Evolutionary conservation across 2,329 filamentous ascomycete species (phyloP).

Genomic region (Paraphaeosphaeria sporulosa): DNA sequence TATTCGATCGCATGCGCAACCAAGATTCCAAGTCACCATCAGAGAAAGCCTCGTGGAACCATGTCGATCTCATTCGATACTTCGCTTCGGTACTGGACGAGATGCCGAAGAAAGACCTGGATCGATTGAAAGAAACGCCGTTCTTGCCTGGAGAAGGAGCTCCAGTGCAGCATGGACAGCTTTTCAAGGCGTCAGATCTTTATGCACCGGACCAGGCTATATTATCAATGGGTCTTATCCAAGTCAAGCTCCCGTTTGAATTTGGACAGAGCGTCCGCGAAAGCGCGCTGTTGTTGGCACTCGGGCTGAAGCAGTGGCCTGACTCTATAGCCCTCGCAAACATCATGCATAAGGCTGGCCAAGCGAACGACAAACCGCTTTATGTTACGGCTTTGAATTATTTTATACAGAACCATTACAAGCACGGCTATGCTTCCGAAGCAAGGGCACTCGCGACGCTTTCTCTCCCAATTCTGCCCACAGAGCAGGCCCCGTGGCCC

Average conservation of each 20-base stretch:
- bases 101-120: conserved; percentile 83
- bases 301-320: conserved; percentile 79
- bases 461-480: conserved; percentile 66
- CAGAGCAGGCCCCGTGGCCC: conserved; percentile 69
- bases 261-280: conserved; percentile 63
- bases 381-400: conserved; percentile 79
- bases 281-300: conserved; percentile 72
- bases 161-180: conserved; percentile 34
- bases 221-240: conserved; percentile 42
- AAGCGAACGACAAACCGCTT: conserved; percentile 58
- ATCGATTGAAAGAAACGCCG: conserved; percentile 76
- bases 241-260: conserved; percentile 80
- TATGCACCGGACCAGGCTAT: conserved; percentile 47
- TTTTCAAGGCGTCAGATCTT: conserved; percentile 47
- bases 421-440: conserved; percentile 72
- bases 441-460: conserved; percentile 63
- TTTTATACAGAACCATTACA: conserved; percentile 80
- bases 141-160: conserved; percentile 75
- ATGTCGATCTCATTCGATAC: conserved; percentile 94
- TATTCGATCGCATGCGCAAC: conserved; percentile 84
- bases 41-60: conserved; percentile 76
- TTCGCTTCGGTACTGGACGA: conserved; percentile 88
- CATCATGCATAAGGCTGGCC: conserved; percentile 73
- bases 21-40: conserved; percentile 58
- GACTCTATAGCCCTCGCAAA: conserved; percentile 76